Evolutionary conservation across 805 yeast species (phyloP).

Genomic region (Lipomyces spencermartinsiae): DNA sequence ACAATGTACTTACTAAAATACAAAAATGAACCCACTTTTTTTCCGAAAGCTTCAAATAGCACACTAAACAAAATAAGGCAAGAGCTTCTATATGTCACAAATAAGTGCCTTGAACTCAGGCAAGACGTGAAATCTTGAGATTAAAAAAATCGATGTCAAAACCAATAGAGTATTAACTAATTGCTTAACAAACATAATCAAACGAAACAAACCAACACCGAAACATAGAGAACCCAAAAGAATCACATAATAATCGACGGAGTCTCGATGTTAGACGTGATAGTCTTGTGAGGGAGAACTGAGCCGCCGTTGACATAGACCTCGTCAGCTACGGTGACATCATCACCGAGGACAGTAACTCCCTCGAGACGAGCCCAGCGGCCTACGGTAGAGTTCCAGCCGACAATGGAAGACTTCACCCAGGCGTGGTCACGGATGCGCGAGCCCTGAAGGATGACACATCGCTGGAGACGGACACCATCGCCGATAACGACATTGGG

Average conservation of each 20-base stretch:
- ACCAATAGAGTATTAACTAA: neutral
- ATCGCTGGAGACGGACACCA: constrained; percentile 97
- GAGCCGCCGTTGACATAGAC: constrained; percentile 99
- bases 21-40: neutral
- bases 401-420: constrained; percentile 96
- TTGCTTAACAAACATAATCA: neutral
- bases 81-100: neutral
- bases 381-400: constrained; percentile 99
- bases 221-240: neutral
- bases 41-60: constrained; percentile 1
- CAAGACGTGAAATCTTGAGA: neutral
- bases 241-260: constrained; percentile 95
- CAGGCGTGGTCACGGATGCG: constrained; percentile 95
- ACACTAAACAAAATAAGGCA: neutral
- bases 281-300: constrained; percentile 97
- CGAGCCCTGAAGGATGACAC: constrained; percentile 90
- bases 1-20: neutral
- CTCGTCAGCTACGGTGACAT: constrained; percentile 97
- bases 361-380: constrained; percentile 99
- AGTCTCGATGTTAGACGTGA: constrained; percentile 93
- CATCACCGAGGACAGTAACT: constrained; percentile 97
- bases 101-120: neutral
- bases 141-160: neutral
- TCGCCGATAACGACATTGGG: constrained; percentile 95
- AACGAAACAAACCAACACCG: neutral